Conservation (phyloP, 1,284 basidiomycete genomes). For the Albatrellus sp. region DNA sequence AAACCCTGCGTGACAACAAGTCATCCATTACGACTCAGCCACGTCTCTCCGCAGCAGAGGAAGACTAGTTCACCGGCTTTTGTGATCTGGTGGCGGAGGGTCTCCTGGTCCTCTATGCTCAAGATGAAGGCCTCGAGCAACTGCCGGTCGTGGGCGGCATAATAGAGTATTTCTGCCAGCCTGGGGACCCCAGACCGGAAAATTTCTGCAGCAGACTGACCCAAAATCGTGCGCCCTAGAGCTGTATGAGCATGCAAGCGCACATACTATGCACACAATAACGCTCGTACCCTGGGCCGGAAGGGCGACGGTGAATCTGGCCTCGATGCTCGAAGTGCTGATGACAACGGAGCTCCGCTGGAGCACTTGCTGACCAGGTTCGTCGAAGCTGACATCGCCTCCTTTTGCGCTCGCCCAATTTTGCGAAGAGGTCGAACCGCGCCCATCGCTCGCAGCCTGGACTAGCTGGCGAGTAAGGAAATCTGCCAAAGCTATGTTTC, state of each 20-base stretch:
- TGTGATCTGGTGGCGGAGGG: conserved; percentile 7
- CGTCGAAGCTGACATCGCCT: conserved; percentile 11
- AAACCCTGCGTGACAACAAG: conserved; percentile 6
- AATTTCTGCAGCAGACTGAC: background rate
- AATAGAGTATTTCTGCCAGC: conserved; percentile 5
- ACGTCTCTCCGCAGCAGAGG: background rate
- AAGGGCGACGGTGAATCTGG: conserved; percentile 12
- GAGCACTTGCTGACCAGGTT: conserved; percentile 14
- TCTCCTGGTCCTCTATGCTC: conserved; percentile 13
- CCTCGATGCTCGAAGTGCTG: conserved; percentile 8
- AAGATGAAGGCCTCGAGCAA: conserved; percentile 10
- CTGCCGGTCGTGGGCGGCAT: conserved; percentile 5
- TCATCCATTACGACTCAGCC: background rate
- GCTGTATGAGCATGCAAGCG: background rate
- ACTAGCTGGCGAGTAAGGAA: background rate
- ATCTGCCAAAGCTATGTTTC: conserved; percentile 1
- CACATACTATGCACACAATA: background rate
- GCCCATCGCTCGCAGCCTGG: background rate
- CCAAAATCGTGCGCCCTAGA: conserved; percentile 2
- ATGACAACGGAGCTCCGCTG: conserved; percentile 12
- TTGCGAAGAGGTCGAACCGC: background rate
- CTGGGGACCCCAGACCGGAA: background rate
- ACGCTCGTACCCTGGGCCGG: conserved; percentile 11
- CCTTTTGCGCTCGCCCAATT: conserved; percentile 11
- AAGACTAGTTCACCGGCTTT: conserved; percentile 5